Base-by-base conservation (phyloP, 352 stramenopile genomes). In the Pythium diclinum region DNA sequence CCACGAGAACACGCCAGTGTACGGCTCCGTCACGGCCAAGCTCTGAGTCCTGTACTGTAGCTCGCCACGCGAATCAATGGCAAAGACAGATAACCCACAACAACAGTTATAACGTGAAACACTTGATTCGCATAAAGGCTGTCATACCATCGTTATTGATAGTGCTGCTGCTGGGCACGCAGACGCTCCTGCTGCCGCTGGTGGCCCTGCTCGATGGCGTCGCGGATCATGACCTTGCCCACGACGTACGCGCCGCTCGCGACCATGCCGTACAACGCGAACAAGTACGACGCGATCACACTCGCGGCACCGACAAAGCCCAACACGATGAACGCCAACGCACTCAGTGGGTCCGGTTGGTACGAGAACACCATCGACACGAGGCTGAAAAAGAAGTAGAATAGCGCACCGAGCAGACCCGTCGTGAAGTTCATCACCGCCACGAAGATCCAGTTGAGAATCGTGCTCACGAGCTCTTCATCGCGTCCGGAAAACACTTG, bases 391-490 rank as follows among this genome's bases (percentile, higher is more conserved):
- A 85, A 85, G 61, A 94, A 95, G 72, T 92, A 94, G 68, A 93
- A 93, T 21, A 95, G 72, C 40, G 75, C 79, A 23, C 87, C 87
- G 34, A 93, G 56, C 32, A 95, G 55, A 0, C 87, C 87, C n/a
- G 87, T 92, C n/a, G 85, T 95, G 54, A 95, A 95, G 72, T 95
- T 95, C 64, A 87, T 87, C 42, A 95, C 62, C 30, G 85, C 80
- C 23, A 91, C 79, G 32, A 95, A 87, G 46, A 94, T 67, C 87
- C 87, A 95, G 65, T 94, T 91, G 28, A 95, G 66, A 34, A 94
- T 58, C 72, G 81, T 88, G 52, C 83, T 89, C 51, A 92, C 10
- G 9, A 94, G 36, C 49, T 95, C 86, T 59, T 94, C 85, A 68
- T 94, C 81, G 17, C 83, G 77, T 13, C 77, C 61, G 30, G 83